These are phyloP conservation scores for Skeletonema menzelii DNA, from an alignment of 108 stramenopile species.

Conservation along the genomic window DNA sequence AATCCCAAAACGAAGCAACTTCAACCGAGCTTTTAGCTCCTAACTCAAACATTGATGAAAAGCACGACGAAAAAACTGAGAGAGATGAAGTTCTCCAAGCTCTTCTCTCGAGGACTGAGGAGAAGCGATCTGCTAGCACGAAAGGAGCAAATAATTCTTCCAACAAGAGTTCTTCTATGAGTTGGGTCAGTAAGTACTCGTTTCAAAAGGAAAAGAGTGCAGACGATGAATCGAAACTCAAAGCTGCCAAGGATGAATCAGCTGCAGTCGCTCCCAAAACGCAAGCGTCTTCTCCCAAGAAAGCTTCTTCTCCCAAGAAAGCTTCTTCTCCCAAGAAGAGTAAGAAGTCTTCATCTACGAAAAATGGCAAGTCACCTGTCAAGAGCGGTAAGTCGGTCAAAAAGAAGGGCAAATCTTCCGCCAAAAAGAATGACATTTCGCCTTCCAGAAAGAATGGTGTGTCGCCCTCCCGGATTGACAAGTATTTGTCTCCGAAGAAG, in stretches of 20 bases:
- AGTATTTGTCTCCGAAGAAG: neutral
- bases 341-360: neutral
- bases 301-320: neutral
- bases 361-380: neutral
- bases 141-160: slow-evolving; percentile 4
- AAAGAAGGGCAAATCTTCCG: neutral
- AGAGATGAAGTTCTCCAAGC: slow-evolving; percentile 7
- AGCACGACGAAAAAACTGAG: neutral
- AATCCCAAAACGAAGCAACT: slow-evolving; percentile 3
- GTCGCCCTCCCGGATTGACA: neutral
- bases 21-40: neutral
- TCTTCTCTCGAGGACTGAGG: neutral
- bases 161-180: slow-evolving; percentile 1
- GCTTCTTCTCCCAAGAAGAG: neutral
- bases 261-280: neutral
- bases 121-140: neutral
- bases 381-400: neutral
- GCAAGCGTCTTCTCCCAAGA: neutral
- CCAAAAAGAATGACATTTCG: neutral
- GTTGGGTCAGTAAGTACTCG: neutral
- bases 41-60: neutral
- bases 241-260: slow-evolving; percentile 4
- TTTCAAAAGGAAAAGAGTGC: neutral
- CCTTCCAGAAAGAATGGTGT: neutral
- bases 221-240: neutral